phyloP scores from a whole-genome alignment of 495 filamentous ascomycete genomes.

The Acidiella bohemica region DNA sequence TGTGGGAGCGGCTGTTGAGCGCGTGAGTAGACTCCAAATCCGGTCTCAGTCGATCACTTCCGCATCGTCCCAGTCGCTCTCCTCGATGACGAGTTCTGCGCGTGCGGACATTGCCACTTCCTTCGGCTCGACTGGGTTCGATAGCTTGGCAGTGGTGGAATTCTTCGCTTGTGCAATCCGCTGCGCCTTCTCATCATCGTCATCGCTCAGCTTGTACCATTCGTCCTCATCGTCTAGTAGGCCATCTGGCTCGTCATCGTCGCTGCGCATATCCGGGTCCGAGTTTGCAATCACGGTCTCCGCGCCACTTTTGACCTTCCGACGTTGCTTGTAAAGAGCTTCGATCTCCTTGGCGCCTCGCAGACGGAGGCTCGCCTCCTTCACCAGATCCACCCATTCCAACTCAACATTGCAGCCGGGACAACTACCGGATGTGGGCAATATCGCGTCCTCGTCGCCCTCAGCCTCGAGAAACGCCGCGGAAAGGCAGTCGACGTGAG shows the following conservation, averaged over 20 bases:
- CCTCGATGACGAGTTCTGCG: conserved; percentile 40
- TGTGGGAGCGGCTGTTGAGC: conserved; percentile 42
- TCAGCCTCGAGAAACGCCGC: conserved; percentile 41
- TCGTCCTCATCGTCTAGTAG: conserved; percentile 10
- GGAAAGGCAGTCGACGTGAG: conserved; percentile 69
- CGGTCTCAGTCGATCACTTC: conserved; percentile 26
- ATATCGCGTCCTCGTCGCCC: conserved; percentile 33
- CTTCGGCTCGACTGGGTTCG: no score
- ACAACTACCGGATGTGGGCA: conserved; percentile 61
- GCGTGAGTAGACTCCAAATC: not conserved
- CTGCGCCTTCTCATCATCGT: no score
- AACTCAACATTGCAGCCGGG: conserved; percentile 51
- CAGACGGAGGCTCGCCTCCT: conserved; percentile 59
- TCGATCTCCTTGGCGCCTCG: conserved; percentile 54
- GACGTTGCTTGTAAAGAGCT: conserved; percentile 45
- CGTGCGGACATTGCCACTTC: no score
- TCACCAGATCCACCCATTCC: conserved; percentile 66
- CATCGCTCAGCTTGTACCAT: conserved; percentile 14
- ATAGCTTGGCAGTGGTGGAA: no score
- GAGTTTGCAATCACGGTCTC: conserved; percentile 2
- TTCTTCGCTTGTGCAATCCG: no score
- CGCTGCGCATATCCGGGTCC: conserved; percentile 24
- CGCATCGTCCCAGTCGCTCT: conserved; percentile 46
- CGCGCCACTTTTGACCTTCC: conserved; percentile 15
- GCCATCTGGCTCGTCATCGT: conserved; percentile 16